Conservation (phyloP, 139 green algal genomes). For the Raphidocelis subcapitata region DNA sequence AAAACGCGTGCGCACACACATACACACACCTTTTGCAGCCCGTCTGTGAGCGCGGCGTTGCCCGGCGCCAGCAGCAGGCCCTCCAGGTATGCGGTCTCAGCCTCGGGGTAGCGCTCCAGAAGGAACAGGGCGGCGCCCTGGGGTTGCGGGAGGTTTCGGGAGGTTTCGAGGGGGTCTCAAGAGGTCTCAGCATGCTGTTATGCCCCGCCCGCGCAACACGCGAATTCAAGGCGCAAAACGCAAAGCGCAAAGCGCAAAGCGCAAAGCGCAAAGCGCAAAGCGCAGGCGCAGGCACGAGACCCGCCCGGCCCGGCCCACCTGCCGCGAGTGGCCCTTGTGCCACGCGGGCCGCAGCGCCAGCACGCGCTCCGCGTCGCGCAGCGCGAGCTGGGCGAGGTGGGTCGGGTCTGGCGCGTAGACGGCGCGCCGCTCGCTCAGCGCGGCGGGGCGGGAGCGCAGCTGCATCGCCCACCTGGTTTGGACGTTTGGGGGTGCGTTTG, state of each 20-base stretch:
- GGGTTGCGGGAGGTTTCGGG: background rate
- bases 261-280: background rate
- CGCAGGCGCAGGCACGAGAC: background rate
- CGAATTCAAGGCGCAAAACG: background rate
- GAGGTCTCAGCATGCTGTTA: background rate
- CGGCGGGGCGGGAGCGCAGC: constrained; percentile 43
- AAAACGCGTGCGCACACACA: too few relatives aligned
- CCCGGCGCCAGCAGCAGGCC: constrained; percentile 28
- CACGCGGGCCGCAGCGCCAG: constrained; percentile 23
- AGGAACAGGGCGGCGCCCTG: constrained; percentile 49
- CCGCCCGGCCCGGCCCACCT: constrained; percentile 29
- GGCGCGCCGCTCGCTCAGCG: constrained; percentile 50
- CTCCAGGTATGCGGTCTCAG: constrained; percentile 39
- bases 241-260: background rate
- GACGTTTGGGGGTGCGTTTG: background rate
- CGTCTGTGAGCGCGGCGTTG: constrained; percentile 13
- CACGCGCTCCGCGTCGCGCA: constrained; percentile 57
- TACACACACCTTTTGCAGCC: constrained; percentile 23
- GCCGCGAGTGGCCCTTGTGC: constrained; percentile 15
- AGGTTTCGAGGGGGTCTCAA: background rate
- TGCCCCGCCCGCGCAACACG: background rate
- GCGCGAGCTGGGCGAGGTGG: constrained; percentile 53
- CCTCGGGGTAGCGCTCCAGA: constrained; percentile 52
- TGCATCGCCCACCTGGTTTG: constrained; percentile 29
- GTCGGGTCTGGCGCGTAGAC: constrained; percentile 73